Base-by-base conservation (phyloP, 441 rosid genomes). In the Erodium chrysanthum region DNA sequence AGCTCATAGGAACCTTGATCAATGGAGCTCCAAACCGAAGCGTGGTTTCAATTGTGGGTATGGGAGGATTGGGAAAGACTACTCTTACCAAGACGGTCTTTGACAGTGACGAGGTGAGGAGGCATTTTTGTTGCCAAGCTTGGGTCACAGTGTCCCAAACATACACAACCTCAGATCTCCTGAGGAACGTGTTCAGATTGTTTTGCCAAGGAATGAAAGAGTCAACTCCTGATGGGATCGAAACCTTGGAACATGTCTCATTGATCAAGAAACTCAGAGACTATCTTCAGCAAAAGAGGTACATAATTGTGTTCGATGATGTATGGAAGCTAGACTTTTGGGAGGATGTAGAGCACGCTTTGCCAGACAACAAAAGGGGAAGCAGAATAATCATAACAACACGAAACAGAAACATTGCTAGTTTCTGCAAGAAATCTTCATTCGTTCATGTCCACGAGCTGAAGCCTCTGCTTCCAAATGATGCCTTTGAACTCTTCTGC, bases 41-140 rank as follows among this genome's bases (percentile, higher is more conserved):
- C 2, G 73, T 74, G 20, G 46, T 78, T 64, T 66, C 79, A 0
- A 11, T 66, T 14, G 40, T 59, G 15, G 72, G 67, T 25, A 37
- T 46, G 22, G 76, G 76, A 27, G 80, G 76, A 4, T 29, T 73
- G 2, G 76, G 76, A 5, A 69, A 73, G 66, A 76, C 74, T 14
- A 66, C 74, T 42, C 63, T 64, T 25, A 71, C 74, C 15, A 68
- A 37, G 69, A 69, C 48, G 40, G 23, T 69, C 8, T 72, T n/a
- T 17, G 46, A 63, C 52, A 21, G 52, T 17, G 12, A 40, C 1
- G 3, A 42, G 3, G 37, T 76, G 0, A 69, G 23, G 37, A 25
- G 14, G 6, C 67, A 12, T 42, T 63, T 70, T 40, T 25, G 52
- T 68, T 60, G 33, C 33, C 33, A 29, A 29, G 33, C 33, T 29